Evolutionary conservation across 2,329 filamentous ascomycete genomes (phyloP), one percentile per base, ranked within the genome.

Genomic region (Trichoderma koningiopsis): DNA sequence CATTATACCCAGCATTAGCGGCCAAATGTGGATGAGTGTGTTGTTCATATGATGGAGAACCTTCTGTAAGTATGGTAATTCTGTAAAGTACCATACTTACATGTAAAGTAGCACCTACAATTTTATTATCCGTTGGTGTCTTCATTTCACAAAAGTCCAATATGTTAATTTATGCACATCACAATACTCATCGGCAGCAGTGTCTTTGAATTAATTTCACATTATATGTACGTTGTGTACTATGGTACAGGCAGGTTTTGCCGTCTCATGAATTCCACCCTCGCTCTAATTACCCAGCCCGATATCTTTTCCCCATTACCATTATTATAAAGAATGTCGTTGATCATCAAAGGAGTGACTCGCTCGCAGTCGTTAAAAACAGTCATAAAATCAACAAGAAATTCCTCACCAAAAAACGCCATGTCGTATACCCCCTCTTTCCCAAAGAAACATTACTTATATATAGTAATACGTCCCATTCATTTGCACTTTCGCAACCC

Each of bases 271-370:
- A 27, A 58, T 35, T 10, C 40, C n/a, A 52, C 14, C 40, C 56
- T 33, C 40, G 10, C 13, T 68, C 37, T 53, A 49, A 47, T 19
- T 43, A n/a, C 16, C 40, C 40, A 43, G 33, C 52, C 35, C 37
- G 57, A 24, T 49, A 33, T 68, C 55, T 53, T 72, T 43, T 4
- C 19, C 40, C 40, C 71, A 65, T 70, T 55, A 59, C 71, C 53
- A 59, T 72, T 69, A 60, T 71, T 35, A 6, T 35, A 35, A 72
- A 62, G 70, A 72, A 57, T 27, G 70, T 71, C 68, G 47, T 70
- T 61, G 47, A 62, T 69, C 57, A 53, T 62, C 33, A 68, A 58
- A 43, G 13, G 24, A 29, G 22, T 27, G 57, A 49, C 22, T 55
- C 22, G 24, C 22, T 55, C 16, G 19, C 43, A 29, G 24, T 56